Base-by-base conservation (phyloP, 352 stramenopile genomes). In the Globisporangium irregulare region DNA sequence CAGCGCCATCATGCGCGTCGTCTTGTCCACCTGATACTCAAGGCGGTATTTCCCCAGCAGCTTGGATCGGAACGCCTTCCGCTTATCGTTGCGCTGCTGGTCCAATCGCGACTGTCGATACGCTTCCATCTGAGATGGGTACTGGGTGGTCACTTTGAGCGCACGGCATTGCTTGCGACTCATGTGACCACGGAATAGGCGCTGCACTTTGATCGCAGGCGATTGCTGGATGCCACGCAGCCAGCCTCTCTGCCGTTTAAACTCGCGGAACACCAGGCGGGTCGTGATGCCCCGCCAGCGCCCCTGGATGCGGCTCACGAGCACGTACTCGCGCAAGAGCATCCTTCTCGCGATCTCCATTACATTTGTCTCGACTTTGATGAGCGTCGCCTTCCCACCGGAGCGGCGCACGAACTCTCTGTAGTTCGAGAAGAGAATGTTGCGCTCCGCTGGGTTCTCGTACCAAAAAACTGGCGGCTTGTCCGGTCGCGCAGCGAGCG, bases 381-480 rank as follows among this genome's bases (percentile, higher is more conserved):
- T 81, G 20, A 93, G 73, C 24, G 86, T 67, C 4, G 84, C 84
- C 57, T 75, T 79, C 7, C 79, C 75, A 12, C 85, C 83, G 0
- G 83, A 80, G 27, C 84, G 80, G 2, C 81, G 82, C 57, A 92
- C 83, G 64, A 92, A 92, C 60, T 92, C 84, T 15, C 86, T 76
- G 68, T 95, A 93, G 65, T 93, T 84, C 81, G 79, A 90, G 58
- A 80, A 86, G 38, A 93, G 79, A 9, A 92, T 77, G 51, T 66
- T 67, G 8, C 89, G 69, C 64, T 95, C 86, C 2, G 73, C 76
- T 1, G 73, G 64, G 61, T 81, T 89, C 7, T 89, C 71, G 73
- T 95, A 93, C 85, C 87, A 95, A 62, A 93, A 93, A n/a, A 95
- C 81, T 1, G 79, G 76, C 18, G 72, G 63, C 18, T 73, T 71